Conservation (phyloP, 2,329 filamentous ascomycete genomes). For the Lecanoromycetidae sp. region DNA sequence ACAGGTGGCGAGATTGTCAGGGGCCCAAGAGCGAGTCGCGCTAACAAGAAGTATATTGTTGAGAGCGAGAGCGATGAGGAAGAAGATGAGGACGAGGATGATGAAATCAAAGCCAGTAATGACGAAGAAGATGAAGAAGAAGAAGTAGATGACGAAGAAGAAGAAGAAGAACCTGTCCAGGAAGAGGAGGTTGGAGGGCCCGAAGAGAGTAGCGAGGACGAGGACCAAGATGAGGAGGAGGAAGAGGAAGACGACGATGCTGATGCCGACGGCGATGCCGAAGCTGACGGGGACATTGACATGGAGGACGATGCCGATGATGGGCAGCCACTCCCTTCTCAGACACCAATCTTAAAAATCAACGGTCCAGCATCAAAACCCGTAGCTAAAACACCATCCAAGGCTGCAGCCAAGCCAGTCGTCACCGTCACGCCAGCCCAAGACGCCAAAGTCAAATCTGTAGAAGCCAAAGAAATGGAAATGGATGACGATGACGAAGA, state of each 20-base stretch:
- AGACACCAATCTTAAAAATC: constrained; percentile 28
- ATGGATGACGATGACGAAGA: constrained; percentile 36
- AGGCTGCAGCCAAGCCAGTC: constrained; percentile 22
- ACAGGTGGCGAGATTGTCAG: constrained; percentile 35
- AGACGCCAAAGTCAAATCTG: constrained; percentile 30
- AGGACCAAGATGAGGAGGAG: constrained; percentile 37
- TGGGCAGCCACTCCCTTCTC: constrained; percentile 24
- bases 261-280: constrained; percentile 22
- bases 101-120: constrained; percentile 34
- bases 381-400: background rate
- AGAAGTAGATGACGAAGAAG: constrained; percentile 32
- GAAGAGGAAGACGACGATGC: constrained; percentile 28
- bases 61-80: constrained; percentile 34
- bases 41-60: constrained; percentile 22
- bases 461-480: constrained; percentile 38
- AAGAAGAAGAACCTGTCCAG: constrained; percentile 32
- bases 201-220: constrained; percentile 34
- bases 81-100: constrained; percentile 35
- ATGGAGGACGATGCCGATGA: constrained; percentile 36
- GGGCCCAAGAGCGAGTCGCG: constrained; percentile 34
- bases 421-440: constrained; percentile 27
- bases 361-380: constrained; percentile 18
- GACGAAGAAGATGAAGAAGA: constrained; percentile 29
- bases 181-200: constrained; percentile 31
- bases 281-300: constrained; percentile 27